phyloP scores from a whole-genome alignment of 2,329 filamentous ascomycete species.

The Diatrype stigma region DNA sequence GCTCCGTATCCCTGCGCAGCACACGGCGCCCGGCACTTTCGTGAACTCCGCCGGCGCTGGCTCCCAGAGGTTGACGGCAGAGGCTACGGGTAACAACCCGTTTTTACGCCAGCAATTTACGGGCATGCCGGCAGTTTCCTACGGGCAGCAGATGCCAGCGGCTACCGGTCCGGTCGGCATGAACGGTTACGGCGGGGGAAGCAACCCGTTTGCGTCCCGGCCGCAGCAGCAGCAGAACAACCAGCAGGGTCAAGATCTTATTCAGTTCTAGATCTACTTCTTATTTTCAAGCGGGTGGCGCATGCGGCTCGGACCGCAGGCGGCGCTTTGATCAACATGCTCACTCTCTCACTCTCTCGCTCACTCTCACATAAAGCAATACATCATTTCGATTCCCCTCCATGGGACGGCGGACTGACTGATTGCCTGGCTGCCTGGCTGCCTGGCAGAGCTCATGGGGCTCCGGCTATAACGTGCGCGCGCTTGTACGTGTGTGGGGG shows the following conservation, averaged over 20 bases:
- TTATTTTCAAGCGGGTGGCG: background rate
- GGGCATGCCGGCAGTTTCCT: conserved; percentile 62
- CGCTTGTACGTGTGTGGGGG: no score
- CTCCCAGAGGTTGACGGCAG: conserved; percentile 61
- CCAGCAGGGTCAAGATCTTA: conserved; percentile 54
- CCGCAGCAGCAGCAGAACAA: conserved; percentile 42
- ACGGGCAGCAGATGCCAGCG: conserved; percentile 48
- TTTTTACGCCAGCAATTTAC: conserved; percentile 84
- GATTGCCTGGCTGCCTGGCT: no score
- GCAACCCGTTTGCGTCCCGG: conserved; percentile 56
- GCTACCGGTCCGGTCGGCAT: conserved; percentile 54
- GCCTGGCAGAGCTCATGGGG: no score
- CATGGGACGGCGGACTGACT: no score
- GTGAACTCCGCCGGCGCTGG: conserved; percentile 90
- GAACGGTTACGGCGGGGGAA: conserved; percentile 41
- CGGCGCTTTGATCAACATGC: no score
- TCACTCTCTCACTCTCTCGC: no score
- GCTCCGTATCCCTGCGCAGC: conserved; percentile 89
- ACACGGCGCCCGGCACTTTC: conserved; percentile 93
- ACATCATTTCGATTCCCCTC: no score
- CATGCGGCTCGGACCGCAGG: no score
- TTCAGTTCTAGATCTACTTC: conserved; percentile 52
- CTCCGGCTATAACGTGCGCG: no score
- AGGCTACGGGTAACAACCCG: conserved; percentile 82
- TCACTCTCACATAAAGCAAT: no score